Base-by-base conservation (phyloP, 1,139 yeast genomes). In the Saccharomycopsis hybrid region DNA sequence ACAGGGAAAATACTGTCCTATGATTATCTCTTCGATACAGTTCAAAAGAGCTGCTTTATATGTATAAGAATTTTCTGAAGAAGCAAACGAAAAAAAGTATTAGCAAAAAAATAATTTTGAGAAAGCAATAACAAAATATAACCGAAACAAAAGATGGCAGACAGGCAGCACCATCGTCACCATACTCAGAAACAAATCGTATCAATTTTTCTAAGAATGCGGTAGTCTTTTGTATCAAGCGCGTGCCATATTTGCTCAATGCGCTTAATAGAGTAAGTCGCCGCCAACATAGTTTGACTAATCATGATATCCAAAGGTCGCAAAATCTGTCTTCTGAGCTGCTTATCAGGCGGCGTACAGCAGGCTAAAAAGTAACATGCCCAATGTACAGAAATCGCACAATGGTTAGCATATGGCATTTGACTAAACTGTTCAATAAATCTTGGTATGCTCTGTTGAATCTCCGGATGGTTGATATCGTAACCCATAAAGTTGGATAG, bases 371-470 rank as follows among this genome's bases (percentile, higher is more conserved):
- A 37, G 35, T 30, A 49, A 24, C 49, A 37, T 18, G 52, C 50
- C 52, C 52, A 49, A 18, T 49, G 52, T 5, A 46, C 29, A 30
- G 49, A 46, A 9, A 49, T 43, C 9, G 52, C 37, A 28, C 46
- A 32, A 3, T 28, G 30, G 28, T 28, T 31, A 5, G 9, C 7
- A 40, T 49, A 49, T 27, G 50, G 50, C 47, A 49, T 49, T 28
- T 36, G 4, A 7, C 31, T 33, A 29, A 35, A 46, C 4, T n/a
- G 8, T 8, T 29, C 41, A 30, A 46, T 39, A 25, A 49, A 49
- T 31, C 36, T 13, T 7, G 30, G 35, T 27, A 46, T 32, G 18
- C 35, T 9, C 2, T 4, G 3, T 39, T 49, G 52, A 5, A 49
- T 46, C 40, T 40, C 44, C 9, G 41, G 37, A 13, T 30, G 5